Evolutionary conservation across 73 alveolate genomes (phyloP).

Genomic region (Paramecium bursaria): DNA sequence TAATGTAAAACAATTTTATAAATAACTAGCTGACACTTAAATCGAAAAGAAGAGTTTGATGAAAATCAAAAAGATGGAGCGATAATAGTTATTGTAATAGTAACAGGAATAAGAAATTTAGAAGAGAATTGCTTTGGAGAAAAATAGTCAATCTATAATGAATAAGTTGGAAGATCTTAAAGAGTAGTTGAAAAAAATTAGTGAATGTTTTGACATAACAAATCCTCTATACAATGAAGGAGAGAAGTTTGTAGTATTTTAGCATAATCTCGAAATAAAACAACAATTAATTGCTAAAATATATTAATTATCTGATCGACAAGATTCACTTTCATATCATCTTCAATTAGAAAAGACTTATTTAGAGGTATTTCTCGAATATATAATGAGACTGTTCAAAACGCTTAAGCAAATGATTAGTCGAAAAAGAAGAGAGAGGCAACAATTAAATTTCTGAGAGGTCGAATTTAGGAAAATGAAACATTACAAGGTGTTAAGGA

Average conservation of each 20-base stretch:
- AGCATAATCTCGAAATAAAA: slow-evolving; percentile 2
- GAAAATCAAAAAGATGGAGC: background rate
- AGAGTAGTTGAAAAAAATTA: slow-evolving; percentile 2
- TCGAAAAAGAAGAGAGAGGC: background rate
- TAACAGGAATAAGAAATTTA: slow-evolving; percentile 10
- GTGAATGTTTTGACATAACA: slow-evolving; percentile 13
- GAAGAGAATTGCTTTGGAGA: slow-evolving; percentile 24
- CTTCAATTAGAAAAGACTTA: background rate
- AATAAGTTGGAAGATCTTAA: slow-evolving; percentile 18
- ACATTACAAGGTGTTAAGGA: slow-evolving; percentile 1
- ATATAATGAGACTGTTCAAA: background rate
- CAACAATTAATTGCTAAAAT: slow-evolving; percentile 11
- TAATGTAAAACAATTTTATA: background rate
- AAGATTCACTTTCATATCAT: background rate
- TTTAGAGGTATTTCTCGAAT: background rate
- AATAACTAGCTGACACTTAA: background rate
- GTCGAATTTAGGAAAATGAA: slow-evolving; percentile 21
- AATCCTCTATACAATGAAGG: background rate
- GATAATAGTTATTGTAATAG: background rate
- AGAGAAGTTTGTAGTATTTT: slow-evolving; percentile 8
- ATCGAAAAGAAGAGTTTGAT: background rate
- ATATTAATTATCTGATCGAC: background rate
- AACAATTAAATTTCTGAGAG: slow-evolving; percentile 12
- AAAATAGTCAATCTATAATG: slow-evolving; percentile 13
- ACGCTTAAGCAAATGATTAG: slow-evolving; percentile 35